Base-by-base conservation (phyloP, 176 grass and related monocot species). In the Thinopyrum elongatum region DNA sequence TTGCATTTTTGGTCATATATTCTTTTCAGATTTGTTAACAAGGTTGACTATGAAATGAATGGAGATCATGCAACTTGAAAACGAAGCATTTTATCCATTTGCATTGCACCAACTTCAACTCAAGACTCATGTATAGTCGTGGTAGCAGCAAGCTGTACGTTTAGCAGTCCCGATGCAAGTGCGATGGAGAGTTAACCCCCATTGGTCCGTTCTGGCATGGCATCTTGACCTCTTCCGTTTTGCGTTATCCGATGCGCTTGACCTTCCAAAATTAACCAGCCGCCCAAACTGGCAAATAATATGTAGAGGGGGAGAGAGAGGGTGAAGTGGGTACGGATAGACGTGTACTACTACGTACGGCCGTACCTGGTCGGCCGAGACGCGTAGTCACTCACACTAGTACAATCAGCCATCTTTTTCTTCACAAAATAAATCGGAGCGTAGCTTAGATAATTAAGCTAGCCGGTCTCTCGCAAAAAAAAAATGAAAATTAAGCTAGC, bases 331-430 rank as follows among this genome's bases (percentile, higher is more conserved):
- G 60, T 88, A 70, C 82, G 86, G 28, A 28, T 16, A 9, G 19
- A 22, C 41, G 27, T 26, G 17, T 22, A 58, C 19, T 88, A 71
- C 82, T 38, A 46, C 23, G 71, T 81, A 88, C 86, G 90, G 86
- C 51, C 72, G 77, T 91, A 70, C 90, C 74, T 65, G 78, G 70
- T 53, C 70, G 36, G 23, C 68, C 66, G 22, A 46, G 3, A 51
- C 22, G 25, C 13, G 28, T 49, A 78, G 67, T 23, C 70, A 53
- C 46, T 0, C 0, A 16, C 49, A 34, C 70, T 70, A 67, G 51
- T 55, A 55, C 51, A 22, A 22, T 22, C 53, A 57, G 53, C 51
- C 6, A 57, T 57, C 6, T 47, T 22, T 58, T 58, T 3, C 0
- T 58, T 9, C 8, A 9, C 19, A 22, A 22, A 21, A 58, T 1